phyloP scores from a whole-genome alignment of 345 rosid genomes.

The Lagerstroemia speciosa region DNA sequence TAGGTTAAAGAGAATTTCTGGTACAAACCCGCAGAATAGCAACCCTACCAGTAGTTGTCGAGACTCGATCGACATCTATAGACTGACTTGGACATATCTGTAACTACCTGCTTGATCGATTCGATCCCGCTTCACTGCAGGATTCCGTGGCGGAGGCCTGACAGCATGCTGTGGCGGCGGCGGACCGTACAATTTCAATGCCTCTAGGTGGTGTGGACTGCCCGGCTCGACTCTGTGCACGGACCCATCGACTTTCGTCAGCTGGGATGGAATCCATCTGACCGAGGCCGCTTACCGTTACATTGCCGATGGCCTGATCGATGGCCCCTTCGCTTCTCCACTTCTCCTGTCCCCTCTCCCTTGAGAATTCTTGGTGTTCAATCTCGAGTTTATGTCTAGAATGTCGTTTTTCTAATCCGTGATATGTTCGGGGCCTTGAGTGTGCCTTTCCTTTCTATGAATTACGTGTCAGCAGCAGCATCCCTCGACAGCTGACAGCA shows the following conservation, averaged over 20 bases:
- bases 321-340: constrained; percentile 17
- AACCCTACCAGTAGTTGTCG: too few relatives aligned
- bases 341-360: constrained; percentile 6
- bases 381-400: too few relatives aligned
- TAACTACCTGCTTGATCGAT: neutral
- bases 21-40: too few relatives aligned
- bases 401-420: too few relatives aligned
- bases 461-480: too few relatives aligned
- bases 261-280: constrained; percentile 68
- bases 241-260: constrained; percentile 32
- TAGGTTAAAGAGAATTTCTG: too few relatives aligned
- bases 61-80: too few relatives aligned
- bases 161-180: constrained; percentile 61
- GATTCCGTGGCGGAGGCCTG: constrained; percentile 24
- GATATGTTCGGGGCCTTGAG: too few relatives aligned
- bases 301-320: constrained; percentile 33
- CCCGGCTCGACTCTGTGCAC: constrained; percentile 35
- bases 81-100: too few relatives aligned
- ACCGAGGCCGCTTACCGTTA: constrained; percentile 57
- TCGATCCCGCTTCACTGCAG: constrained; percentile 15
- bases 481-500: too few relatives aligned
- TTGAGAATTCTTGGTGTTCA: neutral
- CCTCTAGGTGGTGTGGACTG: constrained; percentile 38
- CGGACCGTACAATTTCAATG: constrained; percentile 51
- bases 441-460: too few relatives aligned